phyloP scores from a whole-genome alignment of 441 rosid genomes.

The Sinapis alba region DNA sequence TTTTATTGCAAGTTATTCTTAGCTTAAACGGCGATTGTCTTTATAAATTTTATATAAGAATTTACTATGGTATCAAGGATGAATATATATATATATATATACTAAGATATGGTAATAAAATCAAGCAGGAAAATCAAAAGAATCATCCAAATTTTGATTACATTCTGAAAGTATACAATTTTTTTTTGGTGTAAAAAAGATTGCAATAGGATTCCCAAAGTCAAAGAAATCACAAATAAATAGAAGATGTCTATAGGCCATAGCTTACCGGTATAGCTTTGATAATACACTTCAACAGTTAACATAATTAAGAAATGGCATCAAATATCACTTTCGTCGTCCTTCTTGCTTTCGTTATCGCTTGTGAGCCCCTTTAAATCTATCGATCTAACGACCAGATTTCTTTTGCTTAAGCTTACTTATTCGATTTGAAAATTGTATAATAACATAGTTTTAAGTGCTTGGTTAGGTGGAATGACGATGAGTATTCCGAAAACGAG shows the following conservation, averaged over 20 bases:
- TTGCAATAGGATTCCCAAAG: neutral
- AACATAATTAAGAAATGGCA: slow-evolving; percentile 25
- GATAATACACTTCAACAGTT: neutral
- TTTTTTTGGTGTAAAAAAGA: neutral
- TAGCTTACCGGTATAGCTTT: neutral
- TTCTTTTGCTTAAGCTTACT: neutral
- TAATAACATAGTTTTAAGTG: neutral
- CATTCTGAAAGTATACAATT: neutral
- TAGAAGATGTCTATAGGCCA: neutral
- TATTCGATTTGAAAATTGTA: neutral
- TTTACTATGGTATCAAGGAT: neutral
- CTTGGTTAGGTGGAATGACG: neutral
- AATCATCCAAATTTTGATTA: neutral
- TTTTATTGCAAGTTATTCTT: neutral
- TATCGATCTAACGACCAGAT: neutral
- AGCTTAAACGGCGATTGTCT: neutral
- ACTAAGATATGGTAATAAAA: neutral
- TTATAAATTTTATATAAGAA: neutral
- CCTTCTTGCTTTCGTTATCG: slow-evolving; percentile 6
- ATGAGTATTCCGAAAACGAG: neutral
- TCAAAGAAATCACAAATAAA: slow-evolving; percentile 1
- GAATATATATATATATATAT: neutral
- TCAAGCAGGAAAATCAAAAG: neutral
- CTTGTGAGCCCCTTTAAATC: slow-evolving; percentile 22
- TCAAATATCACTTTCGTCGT: slow-evolving; percentile 4